These are phyloP conservation scores for Kwoniella dejecticola DNA, from an alignment of 768 basidiomycete genomes.

Conservation along the genomic window DNA sequence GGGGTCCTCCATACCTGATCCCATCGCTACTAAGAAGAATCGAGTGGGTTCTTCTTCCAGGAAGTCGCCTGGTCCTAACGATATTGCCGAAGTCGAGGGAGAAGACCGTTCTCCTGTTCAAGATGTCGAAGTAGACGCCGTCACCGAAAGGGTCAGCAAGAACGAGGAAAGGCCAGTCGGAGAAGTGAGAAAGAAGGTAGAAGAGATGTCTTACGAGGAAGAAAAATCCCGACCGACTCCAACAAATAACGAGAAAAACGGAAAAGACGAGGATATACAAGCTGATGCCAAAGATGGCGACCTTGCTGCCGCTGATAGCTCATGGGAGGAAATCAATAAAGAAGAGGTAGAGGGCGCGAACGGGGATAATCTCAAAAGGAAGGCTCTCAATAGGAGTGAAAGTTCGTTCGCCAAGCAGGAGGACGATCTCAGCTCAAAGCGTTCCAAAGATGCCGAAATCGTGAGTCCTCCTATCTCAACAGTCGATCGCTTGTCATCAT, in stretches of 20 bases:
- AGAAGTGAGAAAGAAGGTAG: constrained; percentile 49
- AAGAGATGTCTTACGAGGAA: constrained; percentile 45
- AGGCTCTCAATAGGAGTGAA: constrained; percentile 43
- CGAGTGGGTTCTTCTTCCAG: constrained; percentile 23
- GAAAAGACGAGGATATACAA: background rate
- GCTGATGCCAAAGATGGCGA: background rate
- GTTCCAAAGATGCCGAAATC: constrained; percentile 34
- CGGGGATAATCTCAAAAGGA: constrained; percentile 40
- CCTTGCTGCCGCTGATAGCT: constrained; percentile 7
- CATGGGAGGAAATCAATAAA: constrained; percentile 22
- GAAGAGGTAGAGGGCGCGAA: constrained; percentile 14
- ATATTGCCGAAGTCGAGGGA: constrained; percentile 15
- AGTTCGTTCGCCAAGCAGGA: constrained; percentile 27
- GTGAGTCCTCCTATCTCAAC: constrained; percentile 20
- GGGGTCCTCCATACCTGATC: constrained; percentile 15
- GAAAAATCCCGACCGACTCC: background rate
- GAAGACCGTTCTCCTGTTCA: constrained; percentile 9
- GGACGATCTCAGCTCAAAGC: constrained; percentile 33
- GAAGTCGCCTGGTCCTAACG: constrained; percentile 13
- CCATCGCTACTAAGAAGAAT: constrained; percentile 45
- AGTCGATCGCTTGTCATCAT: background rate
- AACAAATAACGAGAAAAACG: no score
- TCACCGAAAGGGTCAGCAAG: background rate
- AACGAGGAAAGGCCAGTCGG: constrained; percentile 40
- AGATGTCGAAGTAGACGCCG: constrained; percentile 1